Conservation (phyloP, 106 monocot species). For the Acanthochlamys bracteata region DNA sequence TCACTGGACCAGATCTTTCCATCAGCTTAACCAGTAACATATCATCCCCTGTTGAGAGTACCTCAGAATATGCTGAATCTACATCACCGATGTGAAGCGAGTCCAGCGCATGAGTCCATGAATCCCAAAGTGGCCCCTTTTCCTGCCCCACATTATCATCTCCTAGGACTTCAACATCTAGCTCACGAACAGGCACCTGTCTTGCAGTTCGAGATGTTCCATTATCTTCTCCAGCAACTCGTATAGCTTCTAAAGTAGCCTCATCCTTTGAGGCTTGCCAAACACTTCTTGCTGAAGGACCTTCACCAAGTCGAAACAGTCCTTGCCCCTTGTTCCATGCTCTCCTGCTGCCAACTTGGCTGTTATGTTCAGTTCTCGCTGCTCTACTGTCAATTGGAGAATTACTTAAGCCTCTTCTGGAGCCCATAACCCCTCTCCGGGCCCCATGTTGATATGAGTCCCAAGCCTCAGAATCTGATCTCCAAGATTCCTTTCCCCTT, state of each 20-base stretch:
- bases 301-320: conserved; percentile 86
- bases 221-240: conserved; percentile 91
- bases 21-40: conserved; percentile 76
- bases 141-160: conserved; percentile 47
- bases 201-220: conserved; percentile 32
- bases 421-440: conserved; percentile 27
- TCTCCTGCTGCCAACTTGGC: conserved; percentile 40
- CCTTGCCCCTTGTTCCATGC: conserved; percentile 86
- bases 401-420: conserved; percentile 46
- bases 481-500: conserved; percentile 63
- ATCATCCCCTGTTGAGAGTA: conserved; percentile 69
- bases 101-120: conserved; percentile 87
- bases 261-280: conserved; percentile 99
- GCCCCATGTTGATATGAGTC: conserved; percentile 41
- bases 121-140: conserved; percentile 52
- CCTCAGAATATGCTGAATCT: conserved; percentile 81
- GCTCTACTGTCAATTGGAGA: conserved; percentile 34
- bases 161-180: conserved; percentile 51
- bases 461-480: conserved; percentile 54
- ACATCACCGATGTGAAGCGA: conserved; percentile 77
- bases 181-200: conserved; percentile 31
- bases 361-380: conserved; percentile 39
- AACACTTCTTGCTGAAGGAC: conserved; percentile 96
- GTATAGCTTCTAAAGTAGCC: conserved; percentile 92
- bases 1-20: conserved; percentile 81